Conservation (phyloP, 139 green algal species). For the Volvox africanus region DNA sequence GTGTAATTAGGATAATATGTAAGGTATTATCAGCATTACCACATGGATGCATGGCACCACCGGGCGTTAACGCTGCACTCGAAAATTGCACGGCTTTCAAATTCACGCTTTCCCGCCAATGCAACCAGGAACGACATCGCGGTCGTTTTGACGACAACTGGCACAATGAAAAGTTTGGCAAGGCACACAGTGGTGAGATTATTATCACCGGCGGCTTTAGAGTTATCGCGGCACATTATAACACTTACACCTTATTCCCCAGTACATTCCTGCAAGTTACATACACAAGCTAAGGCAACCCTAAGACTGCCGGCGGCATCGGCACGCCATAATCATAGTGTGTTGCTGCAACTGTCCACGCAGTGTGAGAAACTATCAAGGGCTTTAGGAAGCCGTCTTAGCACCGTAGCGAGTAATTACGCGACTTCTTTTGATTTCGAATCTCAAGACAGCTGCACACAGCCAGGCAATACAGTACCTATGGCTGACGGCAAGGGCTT, state of each 20-base stretch:
- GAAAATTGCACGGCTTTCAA: neutral
- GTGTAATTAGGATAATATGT: too few species aligned
- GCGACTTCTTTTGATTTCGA: neutral
- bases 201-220: neutral
- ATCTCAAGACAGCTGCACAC: neutral
- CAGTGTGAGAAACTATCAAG: neutral
- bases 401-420: neutral
- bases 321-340: neutral
- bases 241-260: neutral
- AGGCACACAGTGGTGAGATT: neutral
- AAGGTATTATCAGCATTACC: too few species aligned
- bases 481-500: constrained; percentile 63
- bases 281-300: neutral
- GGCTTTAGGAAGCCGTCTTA: neutral
- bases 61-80: neutral
- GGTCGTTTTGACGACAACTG: neutral
- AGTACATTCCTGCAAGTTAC: neutral
- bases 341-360: neutral
- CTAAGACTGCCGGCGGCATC: neutral
- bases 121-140: neutral
- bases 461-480: neutral
- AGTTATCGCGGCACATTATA: neutral
- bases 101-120: neutral
- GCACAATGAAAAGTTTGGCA: neutral
- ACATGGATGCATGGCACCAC: neutral